Conservation (phyloP, 805 yeast genomes). For the Metschnikowia koreensis region DNA sequence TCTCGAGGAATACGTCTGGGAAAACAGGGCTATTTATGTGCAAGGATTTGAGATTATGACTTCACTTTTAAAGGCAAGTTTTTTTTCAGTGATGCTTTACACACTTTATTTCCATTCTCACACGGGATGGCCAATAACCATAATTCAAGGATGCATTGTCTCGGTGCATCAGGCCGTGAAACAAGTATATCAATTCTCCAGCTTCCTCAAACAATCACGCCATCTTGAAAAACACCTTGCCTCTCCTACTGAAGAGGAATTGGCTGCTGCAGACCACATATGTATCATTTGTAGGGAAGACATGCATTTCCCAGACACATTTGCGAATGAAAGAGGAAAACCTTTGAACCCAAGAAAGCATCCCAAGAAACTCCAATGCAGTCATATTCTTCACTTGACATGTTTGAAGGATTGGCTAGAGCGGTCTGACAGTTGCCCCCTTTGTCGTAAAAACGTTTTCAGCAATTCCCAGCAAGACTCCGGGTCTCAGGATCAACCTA, state of each 20-base stretch:
- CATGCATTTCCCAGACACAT: slow-evolving; percentile 51
- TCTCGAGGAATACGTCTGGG: slow-evolving; percentile 63
- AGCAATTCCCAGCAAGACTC: slow-evolving; percentile 4
- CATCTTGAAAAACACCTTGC: slow-evolving; percentile 62
- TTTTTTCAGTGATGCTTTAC: slow-evolving; percentile 34
- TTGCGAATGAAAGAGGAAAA: slow-evolving; percentile 24
- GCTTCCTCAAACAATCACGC: slow-evolving; percentile 54
- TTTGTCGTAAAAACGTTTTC: slow-evolving; percentile 73
- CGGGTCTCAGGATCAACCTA: not conserved
- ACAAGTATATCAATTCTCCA: slow-evolving; percentile 44
- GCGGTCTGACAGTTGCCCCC: slow-evolving; percentile 89
- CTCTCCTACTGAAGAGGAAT: slow-evolving; percentile 61
- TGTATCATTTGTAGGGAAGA: slow-evolving; percentile 94
- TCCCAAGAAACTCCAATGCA: slow-evolving; percentile 80
- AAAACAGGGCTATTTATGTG: slow-evolving; percentile 57
- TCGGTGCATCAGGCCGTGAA: slow-evolving; percentile 29
- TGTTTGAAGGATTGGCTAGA: slow-evolving; percentile 93
- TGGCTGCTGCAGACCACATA: slow-evolving; percentile 53
- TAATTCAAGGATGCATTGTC: slow-evolving; percentile 46
- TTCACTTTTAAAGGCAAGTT: slow-evolving; percentile 35
- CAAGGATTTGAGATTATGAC: slow-evolving; percentile 56
- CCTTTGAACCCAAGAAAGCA: slow-evolving; percentile 35
- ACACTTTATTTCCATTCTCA: slow-evolving; percentile 33
- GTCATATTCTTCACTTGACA: slow-evolving; percentile 84
- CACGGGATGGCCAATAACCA: slow-evolving; percentile 34